Evolutionary conservation across 129 eudicot species (phyloP), one percentile per base, ranked within the genome.

Genomic region (Pseudognaphalium luteoalbum): DNA sequence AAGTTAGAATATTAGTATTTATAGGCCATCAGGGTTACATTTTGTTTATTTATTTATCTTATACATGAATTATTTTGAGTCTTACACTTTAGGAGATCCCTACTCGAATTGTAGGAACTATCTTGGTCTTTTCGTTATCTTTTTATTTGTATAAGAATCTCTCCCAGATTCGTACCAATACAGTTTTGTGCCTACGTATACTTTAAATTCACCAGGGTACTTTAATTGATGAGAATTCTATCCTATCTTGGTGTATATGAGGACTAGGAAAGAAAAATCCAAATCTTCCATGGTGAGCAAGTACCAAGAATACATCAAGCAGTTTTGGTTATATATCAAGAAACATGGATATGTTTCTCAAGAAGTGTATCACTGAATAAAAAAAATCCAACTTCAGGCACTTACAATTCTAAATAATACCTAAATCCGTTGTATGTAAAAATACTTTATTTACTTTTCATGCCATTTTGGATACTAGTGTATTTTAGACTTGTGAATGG

Each of bases 261-360:
- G 28, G 29, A 57, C 19, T 20, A 57, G 62, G 29, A 21, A 21
- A 17, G 16, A 42, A 22, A 16, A 28, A 44, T 25, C 37, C 34
- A 47, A 44, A 44, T 25, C 21, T 32, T 65, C 6, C 47, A 32
- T 33, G 22, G 70, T 33, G n/a, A 32, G 70, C 16, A 32, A 65
- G 44, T 65, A 65, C 52, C 71, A 35, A 66, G 42, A 12, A 22
- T 42, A 69, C 73, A 41, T 42, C 71, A 35, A 67, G 29, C 11
- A 67, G 1, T 34, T 8, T 16, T 37, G 16, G 8, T 19, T 32
- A 32, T 33, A 12, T 15, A 64, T 6, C 69, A 29, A 22, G 11
- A 29, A 32, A 64, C 69, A 32, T 7, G 7, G 32, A 64, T 33
- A 33, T 32, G 1, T 2, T 32, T 33, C 41, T 64, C 69, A 6